Percentiles rank a stretch among this genome's conserved stretches.
Conservation (phyloP, 73 alveolate genomes). For the Paramecium tetraurelia region DNA sequence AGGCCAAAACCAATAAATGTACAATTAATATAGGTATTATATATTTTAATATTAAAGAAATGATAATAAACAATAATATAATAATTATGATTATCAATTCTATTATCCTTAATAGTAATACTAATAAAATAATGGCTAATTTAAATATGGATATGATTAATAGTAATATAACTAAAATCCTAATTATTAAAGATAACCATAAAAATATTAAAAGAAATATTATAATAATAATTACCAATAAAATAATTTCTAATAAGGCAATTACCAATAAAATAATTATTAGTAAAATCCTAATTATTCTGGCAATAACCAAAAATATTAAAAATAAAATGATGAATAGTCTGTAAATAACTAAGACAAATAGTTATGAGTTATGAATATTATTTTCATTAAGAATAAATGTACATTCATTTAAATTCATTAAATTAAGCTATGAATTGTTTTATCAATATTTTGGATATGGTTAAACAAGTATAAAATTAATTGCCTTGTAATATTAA, state of each 20-base stretch:
- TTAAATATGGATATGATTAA: not conserved
- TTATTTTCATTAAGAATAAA: not conserved
- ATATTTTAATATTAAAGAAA: not conserved
- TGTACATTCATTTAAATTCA: not conserved
- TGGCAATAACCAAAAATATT: not conserved
- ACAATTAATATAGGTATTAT: not conserved
- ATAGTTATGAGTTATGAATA: slow-evolving; percentile 6
- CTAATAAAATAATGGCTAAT: not conserved
- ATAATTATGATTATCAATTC: not conserved
- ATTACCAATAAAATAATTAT: not conserved
- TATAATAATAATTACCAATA: not conserved
- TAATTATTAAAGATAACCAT: not conserved
- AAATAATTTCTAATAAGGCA: not conserved
- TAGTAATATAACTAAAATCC: not conserved
- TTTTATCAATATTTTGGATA: too few species aligned
- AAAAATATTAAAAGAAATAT: not conserved
- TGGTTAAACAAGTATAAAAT: too few species aligned
- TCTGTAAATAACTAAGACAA: slow-evolving; percentile 23
- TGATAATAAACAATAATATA: not conserved
- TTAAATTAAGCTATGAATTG: not conserved
- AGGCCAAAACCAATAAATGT: not conserved
- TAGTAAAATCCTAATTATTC: not conserved
- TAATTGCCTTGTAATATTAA: not conserved
- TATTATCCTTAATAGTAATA: not conserved
- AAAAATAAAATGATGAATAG: not conserved